Base-by-base conservation (phyloP, 2,329 filamentous ascomycete species). In the Graphilbum fragrans region DNA sequence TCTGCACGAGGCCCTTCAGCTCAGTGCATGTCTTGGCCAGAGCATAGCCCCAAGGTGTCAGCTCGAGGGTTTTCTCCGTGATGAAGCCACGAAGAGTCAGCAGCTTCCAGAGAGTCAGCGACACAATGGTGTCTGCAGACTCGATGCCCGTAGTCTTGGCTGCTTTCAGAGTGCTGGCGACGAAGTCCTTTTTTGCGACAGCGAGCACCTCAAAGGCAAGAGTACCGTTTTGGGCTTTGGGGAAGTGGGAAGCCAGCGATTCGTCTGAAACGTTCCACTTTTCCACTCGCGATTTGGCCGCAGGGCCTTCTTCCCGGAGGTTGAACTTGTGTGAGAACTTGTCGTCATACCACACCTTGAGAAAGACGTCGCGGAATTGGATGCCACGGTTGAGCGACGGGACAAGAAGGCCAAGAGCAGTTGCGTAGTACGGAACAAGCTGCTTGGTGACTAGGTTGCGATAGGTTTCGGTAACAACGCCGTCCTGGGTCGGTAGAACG, bases 31-130 rank as follows among this genome's bases (percentile, higher is more conserved):
- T 80, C 23, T 75, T 74, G 23, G 79, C 77, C 32, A 96, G 67
- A 18, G 85, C 85, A 52, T 80, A 77, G 16, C 90, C 92, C 86
- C 87, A 94, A 9, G 67, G 62, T 9, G 88, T 94, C 46, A 95
- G 70, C 45, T 80, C 75, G 59, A 96, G 90, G 37, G 74, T 68
- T 37, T 41, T 41, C 39, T 79, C 70, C 50, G 92, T 77, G 37
- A 94, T 70, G 53, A 95, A 98, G 20, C 82, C 87, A 45, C 88
- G 78, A 38, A 96, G 70, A 55, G 94, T 86, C 19, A 98, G 70
- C 60, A 95, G 92, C 42, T 87, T 77, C 82, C 86, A 95, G 44
- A 90, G 72, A 7, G 81, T 76, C 52, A 94, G 85, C 17, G 75
- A 75, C 8, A 70, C 61, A 41, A 86, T 64, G 41, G 90, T 72